phyloP scores from a whole-genome alignment of 2,329 filamentous ascomycete species.

The Botrytis byssoidea region DNA sequence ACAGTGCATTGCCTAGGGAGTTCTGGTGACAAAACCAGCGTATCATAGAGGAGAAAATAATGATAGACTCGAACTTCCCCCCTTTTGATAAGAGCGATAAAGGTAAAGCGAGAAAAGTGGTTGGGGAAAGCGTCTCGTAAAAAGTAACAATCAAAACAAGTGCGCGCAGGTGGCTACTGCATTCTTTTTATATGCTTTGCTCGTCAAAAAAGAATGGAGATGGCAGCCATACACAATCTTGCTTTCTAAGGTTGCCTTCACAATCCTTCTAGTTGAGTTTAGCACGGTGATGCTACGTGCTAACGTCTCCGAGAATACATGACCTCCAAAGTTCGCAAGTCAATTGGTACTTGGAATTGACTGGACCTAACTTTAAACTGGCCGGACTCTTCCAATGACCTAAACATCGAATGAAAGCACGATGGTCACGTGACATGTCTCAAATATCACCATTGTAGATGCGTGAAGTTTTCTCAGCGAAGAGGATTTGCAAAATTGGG shows the following conservation, averaged over 20 bases:
- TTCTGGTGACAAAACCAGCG: constrained; percentile 6
- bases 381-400: background rate
- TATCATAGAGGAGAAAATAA: background rate
- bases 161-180: background rate
- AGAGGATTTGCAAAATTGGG: background rate
- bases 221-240: background rate
- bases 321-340: background rate
- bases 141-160: background rate
- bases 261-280: background rate
- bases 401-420: background rate
- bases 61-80: background rate
- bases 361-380: background rate
- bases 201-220: background rate
- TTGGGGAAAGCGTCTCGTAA: background rate
- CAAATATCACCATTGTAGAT: background rate
- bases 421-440: background rate
- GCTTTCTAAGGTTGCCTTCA: background rate
- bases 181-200: background rate
- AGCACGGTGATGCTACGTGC: background rate
- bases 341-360: background rate
- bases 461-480: background rate
- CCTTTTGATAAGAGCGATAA: constrained; percentile 14
- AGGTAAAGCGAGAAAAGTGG: background rate
- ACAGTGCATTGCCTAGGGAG: background rate
- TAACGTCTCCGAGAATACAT: background rate